Evolutionary conservation across 306 rosid genomes (phyloP).

Genomic region (Cicer yamashitae): DNA sequence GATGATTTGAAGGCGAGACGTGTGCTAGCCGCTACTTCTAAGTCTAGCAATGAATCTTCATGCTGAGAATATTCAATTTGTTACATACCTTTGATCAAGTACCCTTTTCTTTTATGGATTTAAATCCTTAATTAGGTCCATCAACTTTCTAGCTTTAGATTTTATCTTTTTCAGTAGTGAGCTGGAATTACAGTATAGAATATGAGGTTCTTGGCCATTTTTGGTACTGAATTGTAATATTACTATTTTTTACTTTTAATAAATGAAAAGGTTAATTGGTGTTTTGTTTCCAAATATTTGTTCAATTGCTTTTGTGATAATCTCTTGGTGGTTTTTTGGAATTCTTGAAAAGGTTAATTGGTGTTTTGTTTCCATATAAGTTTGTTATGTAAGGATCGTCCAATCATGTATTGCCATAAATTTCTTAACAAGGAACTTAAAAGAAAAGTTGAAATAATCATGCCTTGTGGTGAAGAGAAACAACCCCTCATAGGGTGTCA

Average conservation of each 20-base stretch:
- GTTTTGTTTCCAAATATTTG: conserved; percentile 9
- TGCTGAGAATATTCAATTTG: conserved; percentile 43
- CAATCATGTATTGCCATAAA: background rate
- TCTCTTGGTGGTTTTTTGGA: background rate
- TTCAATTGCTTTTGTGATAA: conserved; percentile 40
- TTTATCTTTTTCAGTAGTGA: conserved; percentile 12
- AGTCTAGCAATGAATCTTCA: conserved; percentile 41
- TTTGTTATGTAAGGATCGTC: background rate
- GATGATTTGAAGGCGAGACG: conserved; percentile 66
- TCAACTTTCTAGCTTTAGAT: conserved; percentile 7
- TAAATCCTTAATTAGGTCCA: background rate
- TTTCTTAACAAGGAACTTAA: background rate
- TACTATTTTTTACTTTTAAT: background rate
- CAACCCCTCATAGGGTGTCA: background rate
- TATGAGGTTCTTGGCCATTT: conserved; percentile 33
- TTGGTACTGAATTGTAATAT: conserved; percentile 18
- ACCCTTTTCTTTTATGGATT: conserved; percentile 21
- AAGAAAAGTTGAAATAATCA: background rate
- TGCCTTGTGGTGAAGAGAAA: background rate
- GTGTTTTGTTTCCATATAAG: too few species aligned
- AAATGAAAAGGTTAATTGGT: conserved; percentile 19
- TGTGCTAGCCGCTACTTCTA: conserved; percentile 34
- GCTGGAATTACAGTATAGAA: background rate
- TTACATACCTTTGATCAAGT: background rate
- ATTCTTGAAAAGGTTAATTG: background rate